phyloP scores from a whole-genome alignment of 164 flowering plant genomes.

The Warburgia ugandensis region DNA sequence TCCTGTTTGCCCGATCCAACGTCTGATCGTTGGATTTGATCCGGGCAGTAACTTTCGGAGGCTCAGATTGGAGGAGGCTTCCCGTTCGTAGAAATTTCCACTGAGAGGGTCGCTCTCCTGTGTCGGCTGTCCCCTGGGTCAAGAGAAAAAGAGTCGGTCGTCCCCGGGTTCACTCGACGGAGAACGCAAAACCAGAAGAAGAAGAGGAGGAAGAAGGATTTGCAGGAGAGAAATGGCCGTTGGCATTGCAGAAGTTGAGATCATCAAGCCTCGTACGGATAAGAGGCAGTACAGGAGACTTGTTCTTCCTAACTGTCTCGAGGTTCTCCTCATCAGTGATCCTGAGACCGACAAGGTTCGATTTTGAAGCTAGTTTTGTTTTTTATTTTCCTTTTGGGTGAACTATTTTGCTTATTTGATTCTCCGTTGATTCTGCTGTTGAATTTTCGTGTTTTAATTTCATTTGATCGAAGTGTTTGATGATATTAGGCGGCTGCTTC shows the following conservation, averaged over 20 bases:
- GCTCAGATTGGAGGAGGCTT: too few relatives aligned
- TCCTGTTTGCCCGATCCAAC: too few relatives aligned
- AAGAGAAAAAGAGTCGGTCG: too few relatives aligned
- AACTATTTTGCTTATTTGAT: neutral
- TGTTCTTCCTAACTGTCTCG: conserved; percentile 64
- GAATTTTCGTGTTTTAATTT: neutral
- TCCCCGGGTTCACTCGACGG: too few relatives aligned
- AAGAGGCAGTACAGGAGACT: conserved; percentile 71
- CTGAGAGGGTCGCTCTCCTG: too few relatives aligned
- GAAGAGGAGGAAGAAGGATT: neutral
- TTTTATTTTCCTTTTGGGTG: neutral
- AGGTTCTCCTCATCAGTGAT: conserved; percentile 87
- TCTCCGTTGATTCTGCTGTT: neutral
- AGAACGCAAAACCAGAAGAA: neutral
- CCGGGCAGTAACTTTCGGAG: too few relatives aligned
- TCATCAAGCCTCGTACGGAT: conserved; percentile 74
- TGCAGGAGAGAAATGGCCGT: conserved; percentile 34
- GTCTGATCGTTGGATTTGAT: too few relatives aligned
- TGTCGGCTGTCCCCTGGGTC: too few relatives aligned
- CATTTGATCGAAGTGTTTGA: neutral
- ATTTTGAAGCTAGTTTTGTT: neutral
- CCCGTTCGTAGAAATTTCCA: too few relatives aligned
- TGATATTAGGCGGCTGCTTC: conserved; percentile 50
- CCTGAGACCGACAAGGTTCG: conserved; percentile 90
- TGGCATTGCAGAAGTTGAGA: conserved; percentile 37